phyloP scores from a whole-genome alignment of 345 rosid genomes.

The Erucastrum elatum region DNA sequence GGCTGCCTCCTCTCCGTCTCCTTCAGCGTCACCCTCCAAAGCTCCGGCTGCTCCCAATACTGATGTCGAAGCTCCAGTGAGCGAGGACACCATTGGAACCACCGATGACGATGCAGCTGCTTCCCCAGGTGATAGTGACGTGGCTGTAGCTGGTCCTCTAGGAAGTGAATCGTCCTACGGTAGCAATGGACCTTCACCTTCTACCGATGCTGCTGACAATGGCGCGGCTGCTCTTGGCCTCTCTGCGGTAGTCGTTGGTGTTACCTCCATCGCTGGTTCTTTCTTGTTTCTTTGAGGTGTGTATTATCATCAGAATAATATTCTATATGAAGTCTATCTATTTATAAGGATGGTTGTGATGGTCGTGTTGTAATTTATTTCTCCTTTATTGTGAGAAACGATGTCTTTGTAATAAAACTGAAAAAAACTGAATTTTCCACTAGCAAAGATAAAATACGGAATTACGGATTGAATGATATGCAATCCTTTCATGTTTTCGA shows the following conservation, averaged over 20 bases:
- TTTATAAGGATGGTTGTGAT: conserved; percentile 34
- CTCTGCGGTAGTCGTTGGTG: conserved; percentile 40
- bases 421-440: not conserved
- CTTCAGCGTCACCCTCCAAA: conserved; percentile 34
- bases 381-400: conserved; percentile 7
- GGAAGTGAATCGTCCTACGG: conserved; percentile 40
- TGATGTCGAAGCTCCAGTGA: conserved; percentile 12
- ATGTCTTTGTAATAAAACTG: conserved; percentile 17
- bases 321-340: not conserved
- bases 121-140: conserved; percentile 38
- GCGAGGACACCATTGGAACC: conserved; percentile 34
- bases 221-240: conserved; percentile 30
- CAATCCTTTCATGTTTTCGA: not conserved
- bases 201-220: conserved; percentile 8
- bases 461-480: not conserved
- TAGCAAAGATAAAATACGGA: not conserved
- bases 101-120: conserved; percentile 29
- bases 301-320: not conserved
- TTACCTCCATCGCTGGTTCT: conserved; percentile 41
- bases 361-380: conserved; percentile 14
- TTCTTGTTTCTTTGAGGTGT: conserved; percentile 41
- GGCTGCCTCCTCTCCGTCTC: conserved; percentile 35
- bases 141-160: conserved; percentile 47
- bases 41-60: conserved; percentile 22
- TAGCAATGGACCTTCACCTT: conserved; percentile 12